phyloP scores from a whole-genome alignment of 495 filamentous ascomycete genomes.

The Trichoderma virens region DNA sequence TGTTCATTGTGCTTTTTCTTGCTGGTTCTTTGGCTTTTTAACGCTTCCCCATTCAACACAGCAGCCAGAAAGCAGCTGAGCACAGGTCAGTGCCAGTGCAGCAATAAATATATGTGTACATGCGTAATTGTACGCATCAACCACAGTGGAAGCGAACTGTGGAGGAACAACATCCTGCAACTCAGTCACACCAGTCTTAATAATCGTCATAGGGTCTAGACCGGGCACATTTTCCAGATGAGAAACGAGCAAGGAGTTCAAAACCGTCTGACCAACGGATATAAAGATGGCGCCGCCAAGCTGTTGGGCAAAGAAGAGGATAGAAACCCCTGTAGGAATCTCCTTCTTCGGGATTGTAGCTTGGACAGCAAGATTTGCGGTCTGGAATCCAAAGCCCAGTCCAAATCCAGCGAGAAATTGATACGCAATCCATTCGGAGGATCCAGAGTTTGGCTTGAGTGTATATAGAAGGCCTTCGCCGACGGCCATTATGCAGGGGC shows the following conservation, averaged over 20 bases:
- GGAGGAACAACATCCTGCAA: slow-evolving; percentile 35
- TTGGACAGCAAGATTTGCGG: slow-evolving; percentile 56
- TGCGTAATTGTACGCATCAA: slow-evolving; percentile 51
- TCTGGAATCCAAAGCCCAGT: slow-evolving; percentile 66
- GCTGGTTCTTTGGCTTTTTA: slow-evolving; percentile 31
- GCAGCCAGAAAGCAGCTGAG: slow-evolving; percentile 41
- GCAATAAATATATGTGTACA: slow-evolving; percentile 46
- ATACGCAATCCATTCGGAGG: slow-evolving; percentile 61
- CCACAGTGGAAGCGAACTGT: slow-evolving; percentile 32
- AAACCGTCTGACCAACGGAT: slow-evolving; percentile 54
- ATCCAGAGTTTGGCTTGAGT: slow-evolving; percentile 43
- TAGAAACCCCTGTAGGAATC: slow-evolving; percentile 52
- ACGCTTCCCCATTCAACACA: slow-evolving; percentile 57
- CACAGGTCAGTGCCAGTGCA: slow-evolving; percentile 44
- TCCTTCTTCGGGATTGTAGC: slow-evolving; percentile 48
- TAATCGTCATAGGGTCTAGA: slow-evolving; percentile 39
- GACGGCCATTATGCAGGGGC: slow-evolving; percentile 50
- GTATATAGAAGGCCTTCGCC: slow-evolving; percentile 64
- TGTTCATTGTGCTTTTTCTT: neutral
- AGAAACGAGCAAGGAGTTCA: slow-evolving; percentile 50
- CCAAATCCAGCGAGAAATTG: slow-evolving; percentile 67
- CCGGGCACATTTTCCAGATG: slow-evolving; percentile 37
- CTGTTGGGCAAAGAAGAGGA: slow-evolving; percentile 61
- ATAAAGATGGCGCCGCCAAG: slow-evolving; percentile 61
- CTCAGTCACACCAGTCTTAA: slow-evolving; percentile 53